phyloP scores from a whole-genome alignment of 805 yeast genomes.

The Candida germanica region DNA sequence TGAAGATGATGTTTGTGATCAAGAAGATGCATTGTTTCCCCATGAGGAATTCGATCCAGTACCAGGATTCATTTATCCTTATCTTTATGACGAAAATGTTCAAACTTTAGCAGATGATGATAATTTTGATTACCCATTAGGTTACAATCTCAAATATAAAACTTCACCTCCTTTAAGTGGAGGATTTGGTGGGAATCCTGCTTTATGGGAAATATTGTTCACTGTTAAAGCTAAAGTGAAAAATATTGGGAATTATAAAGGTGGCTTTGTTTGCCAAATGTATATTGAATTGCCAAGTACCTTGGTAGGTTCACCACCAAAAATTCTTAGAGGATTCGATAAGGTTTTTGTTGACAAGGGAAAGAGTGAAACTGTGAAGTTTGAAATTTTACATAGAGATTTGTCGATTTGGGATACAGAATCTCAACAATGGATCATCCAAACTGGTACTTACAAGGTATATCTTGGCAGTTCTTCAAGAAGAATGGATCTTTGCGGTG shows the following conservation, averaged over 20 bases:
- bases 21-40: conserved; percentile 53
- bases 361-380: conserved; percentile 32
- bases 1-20: conserved; percentile 50
- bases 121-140: conserved; percentile 36
- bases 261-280: conserved; percentile 51
- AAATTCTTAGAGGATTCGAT: conserved; percentile 55
- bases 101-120: conserved; percentile 35
- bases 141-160: conserved; percentile 34
- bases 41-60: conserved; percentile 50
- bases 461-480: conserved; percentile 51
- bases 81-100: conserved; percentile 38
- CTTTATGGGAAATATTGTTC: conserved; percentile 52
- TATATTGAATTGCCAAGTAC: conserved; percentile 52
- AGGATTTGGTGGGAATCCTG: conserved; percentile 58
- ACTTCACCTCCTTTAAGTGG: conserved; percentile 43
- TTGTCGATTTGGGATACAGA: conserved; percentile 54
- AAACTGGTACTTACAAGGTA: conserved; percentile 51
- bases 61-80: conserved; percentile 58
- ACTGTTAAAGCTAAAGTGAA: conserved; percentile 43
- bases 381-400: conserved; percentile 50
- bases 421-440: conserved; percentile 57
- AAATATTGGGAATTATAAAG: conserved; percentile 46
- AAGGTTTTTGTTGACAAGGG: conserved; percentile 48
- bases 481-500: conserved; percentile 45
- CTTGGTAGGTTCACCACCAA: conserved; percentile 49